Evolutionary conservation across 2,329 filamentous ascomycete species (phyloP).

Genomic region (Grosmannia serpens): DNA sequence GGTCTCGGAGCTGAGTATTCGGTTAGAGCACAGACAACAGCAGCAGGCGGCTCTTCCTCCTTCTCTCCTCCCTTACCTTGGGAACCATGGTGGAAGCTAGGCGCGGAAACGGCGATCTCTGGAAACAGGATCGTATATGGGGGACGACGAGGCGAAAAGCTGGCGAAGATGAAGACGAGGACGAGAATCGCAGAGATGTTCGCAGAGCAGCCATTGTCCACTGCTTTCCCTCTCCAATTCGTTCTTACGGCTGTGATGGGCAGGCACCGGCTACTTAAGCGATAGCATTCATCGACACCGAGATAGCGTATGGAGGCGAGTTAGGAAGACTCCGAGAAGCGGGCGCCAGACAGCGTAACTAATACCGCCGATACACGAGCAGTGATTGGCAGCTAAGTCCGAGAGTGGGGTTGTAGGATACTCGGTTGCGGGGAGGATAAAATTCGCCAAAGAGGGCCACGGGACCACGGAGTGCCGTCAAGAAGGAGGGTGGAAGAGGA

Average conservation of each 20-base stretch:
- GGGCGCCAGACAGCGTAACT: no score
- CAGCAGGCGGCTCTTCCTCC: neutral
- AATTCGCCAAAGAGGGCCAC: no score
- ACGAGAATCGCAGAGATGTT: constrained; percentile 6
- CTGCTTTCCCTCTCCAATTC: neutral
- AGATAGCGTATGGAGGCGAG: no score
- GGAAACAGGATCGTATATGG: constrained; percentile 17
- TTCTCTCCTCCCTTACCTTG: constrained; percentile 21
- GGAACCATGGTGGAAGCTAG: constrained; percentile 35
- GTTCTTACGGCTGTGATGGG: neutral
- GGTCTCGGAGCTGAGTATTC: constrained; percentile 56
- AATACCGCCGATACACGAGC: no score
- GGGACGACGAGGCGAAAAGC: constrained; percentile 3
- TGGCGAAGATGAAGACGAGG: neutral
- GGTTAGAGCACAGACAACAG: neutral
- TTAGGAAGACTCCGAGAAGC: neutral
- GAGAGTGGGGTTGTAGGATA: no score
- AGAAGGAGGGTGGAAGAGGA: no score
- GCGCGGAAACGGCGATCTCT: constrained; percentile 18
- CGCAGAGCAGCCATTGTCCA: constrained; percentile 5
- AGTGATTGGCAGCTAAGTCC: no score
- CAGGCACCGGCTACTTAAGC: neutral
- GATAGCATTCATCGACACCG: neutral
- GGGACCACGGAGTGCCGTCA: no score
- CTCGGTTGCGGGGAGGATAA: no score